These are phyloP conservation scores for Plectranthus barbatus DNA, from an alignment of 257 asterid genomes.

Conservation along the genomic window DNA sequence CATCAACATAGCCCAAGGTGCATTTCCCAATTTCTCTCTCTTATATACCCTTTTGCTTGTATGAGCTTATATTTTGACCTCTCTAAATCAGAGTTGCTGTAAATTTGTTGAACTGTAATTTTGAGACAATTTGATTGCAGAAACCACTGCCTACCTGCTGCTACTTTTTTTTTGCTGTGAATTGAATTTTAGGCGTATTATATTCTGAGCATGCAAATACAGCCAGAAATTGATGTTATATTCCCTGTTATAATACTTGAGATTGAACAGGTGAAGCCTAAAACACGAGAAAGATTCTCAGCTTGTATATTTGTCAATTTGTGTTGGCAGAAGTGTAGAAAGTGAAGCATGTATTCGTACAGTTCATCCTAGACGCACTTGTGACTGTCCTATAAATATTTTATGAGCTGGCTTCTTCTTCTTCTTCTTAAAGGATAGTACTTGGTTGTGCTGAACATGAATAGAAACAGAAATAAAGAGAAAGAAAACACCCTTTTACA, in stretches of 20 bases:
- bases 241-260: neutral
- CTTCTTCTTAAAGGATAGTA: slow-evolving; percentile 16
- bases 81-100: neutral
- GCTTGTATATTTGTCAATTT: neutral
- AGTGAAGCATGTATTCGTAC: neutral
- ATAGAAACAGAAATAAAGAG: neutral
- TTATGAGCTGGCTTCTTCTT: slow-evolving; percentile 12
- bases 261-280: neutral
- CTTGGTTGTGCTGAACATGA: slow-evolving; percentile 15
- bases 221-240: no score
- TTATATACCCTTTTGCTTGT: neutral
- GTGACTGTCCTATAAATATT: slow-evolving; percentile 9
- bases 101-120: neutral
- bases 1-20: neutral
- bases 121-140: neutral
- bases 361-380: neutral
- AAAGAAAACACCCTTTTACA: slow-evolving; percentile 25
- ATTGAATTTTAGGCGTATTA: neutral
- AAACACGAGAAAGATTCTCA: neutral
- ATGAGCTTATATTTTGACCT: neutral
- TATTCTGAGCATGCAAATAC: neutral
- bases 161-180: no score
- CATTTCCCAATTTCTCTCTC: neutral
- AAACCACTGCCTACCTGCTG: neutral
- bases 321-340: slow-evolving; percentile 1